A percentile compares a stretch with the other conserved stretches of the same genome.
Evolutionary conservation across 345 rosid species (phyloP).

Genomic region (Cardamine occulta): DNA sequence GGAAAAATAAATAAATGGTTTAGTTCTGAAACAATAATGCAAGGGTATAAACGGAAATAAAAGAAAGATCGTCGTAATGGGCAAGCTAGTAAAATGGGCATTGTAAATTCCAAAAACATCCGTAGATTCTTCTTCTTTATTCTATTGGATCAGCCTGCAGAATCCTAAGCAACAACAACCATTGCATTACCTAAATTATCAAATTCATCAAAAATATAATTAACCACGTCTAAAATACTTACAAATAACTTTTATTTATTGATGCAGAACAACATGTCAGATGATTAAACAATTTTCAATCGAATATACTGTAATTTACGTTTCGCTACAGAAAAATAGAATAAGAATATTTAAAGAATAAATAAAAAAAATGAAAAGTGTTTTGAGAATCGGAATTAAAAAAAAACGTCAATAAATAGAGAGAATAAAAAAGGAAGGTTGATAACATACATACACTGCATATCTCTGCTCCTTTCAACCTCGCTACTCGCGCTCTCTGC

Average conservation of each 20-base stretch:
- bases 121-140: conserved; percentile 26
- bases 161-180: conserved; percentile 46
- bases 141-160: conserved; percentile 34
- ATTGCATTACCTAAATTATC: conserved; percentile 35
- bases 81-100: conserved; percentile 27
- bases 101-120: conserved; percentile 26
- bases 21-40: neutral
- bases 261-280: conserved; percentile 39
- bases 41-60: neutral
- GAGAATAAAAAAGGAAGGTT: conserved; percentile 36
- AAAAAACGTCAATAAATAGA: conserved; percentile 28
- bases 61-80: neutral
- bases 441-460: conserved; percentile 24
- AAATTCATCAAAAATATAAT: conserved; percentile 14
- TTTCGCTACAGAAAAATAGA: conserved; percentile 11
- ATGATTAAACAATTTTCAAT: conserved; percentile 9
- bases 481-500: conserved; percentile 46
- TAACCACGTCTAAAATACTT: neutral
- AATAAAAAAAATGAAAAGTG: neutral
- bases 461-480: conserved; percentile 33
- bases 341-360: conserved; percentile 6
- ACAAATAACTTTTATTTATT: neutral
- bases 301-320: conserved; percentile 9
- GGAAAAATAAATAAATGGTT: neutral
- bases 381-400: conserved; percentile 13